Evolutionary conservation across 257 asterid species (phyloP).

Genomic region (Fraxinus pennsylvanica): DNA sequence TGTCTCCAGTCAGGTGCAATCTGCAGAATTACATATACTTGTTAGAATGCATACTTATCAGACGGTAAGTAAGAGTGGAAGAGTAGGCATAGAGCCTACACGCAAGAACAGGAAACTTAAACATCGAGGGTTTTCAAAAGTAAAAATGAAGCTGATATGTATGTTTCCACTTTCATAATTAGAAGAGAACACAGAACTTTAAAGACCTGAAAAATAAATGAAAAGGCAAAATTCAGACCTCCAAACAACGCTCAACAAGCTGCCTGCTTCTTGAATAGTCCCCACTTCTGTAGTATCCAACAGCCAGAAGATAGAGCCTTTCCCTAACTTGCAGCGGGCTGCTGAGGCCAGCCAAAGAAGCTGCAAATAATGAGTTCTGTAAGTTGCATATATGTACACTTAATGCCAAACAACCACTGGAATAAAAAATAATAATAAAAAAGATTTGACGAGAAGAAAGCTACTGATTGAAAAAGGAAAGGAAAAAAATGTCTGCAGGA

Average conservation of each 20-base stretch:
- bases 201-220: background rate
- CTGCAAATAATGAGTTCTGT: constrained; percentile 48
- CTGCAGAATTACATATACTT: constrained; percentile 36
- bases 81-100: too few relatives aligned
- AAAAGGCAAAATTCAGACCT: constrained; percentile 44
- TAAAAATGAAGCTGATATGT: too few relatives aligned
- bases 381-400: constrained; percentile 18
- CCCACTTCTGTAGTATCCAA: constrained; percentile 82
- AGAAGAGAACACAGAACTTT: background rate
- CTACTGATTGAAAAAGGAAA: background rate
- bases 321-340: constrained; percentile 62
- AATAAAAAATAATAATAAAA: too few relatives aligned
- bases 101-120: too few relatives aligned
- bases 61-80: background rate
- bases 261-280: constrained; percentile 81
- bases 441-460: too few relatives aligned
- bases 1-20: constrained; percentile 89
- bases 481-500: background rate
- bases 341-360: constrained; percentile 52
- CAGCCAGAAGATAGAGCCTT: constrained; percentile 73
- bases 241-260: constrained; percentile 71
- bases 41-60: background rate
- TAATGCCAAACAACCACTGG: background rate
- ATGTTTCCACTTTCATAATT: background rate
- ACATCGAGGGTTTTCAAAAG: too few relatives aligned